Evolutionary conservation across 345 rosid genomes (phyloP).

Genomic region (Mallotus nudiflorus): DNA sequence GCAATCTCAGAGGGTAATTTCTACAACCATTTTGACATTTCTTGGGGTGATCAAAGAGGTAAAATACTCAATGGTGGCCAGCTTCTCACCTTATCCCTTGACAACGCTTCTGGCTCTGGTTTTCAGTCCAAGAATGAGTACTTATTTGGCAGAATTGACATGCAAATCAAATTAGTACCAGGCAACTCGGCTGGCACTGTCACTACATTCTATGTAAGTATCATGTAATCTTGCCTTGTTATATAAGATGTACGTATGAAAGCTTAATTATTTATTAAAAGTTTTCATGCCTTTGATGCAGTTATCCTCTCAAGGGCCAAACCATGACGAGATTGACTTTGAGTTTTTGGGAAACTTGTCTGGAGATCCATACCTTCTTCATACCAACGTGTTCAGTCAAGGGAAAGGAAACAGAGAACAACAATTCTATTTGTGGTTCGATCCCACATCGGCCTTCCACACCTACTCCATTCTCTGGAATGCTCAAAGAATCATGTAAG

Average conservation of each 20-base stretch:
- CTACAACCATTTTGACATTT: constrained; percentile 49
- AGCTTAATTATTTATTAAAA: no score
- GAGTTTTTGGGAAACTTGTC: constrained; percentile 74
- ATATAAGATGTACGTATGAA: no score
- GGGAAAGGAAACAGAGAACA: constrained; percentile 75
- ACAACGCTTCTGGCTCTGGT: constrained; percentile 66
- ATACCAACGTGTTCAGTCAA: constrained; percentile 62
- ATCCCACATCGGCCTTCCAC: constrained; percentile 66
- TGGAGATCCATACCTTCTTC: constrained; percentile 65
- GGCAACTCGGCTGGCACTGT: constrained; percentile 90
- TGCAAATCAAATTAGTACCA: constrained; percentile 67
- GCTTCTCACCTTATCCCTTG: constrained; percentile 56
- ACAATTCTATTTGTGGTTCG: constrained; percentile 73
- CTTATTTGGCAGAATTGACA: constrained; percentile 58
- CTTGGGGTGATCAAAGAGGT: constrained; percentile 59
- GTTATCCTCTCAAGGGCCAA: constrained; percentile 55
- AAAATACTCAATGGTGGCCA: constrained; percentile 46
- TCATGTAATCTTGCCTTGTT: no score
- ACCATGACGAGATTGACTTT: constrained; percentile 71
- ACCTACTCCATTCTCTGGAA: constrained; percentile 74
- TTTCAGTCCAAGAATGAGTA: constrained; percentile 61
- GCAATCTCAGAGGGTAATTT: constrained; percentile 35
- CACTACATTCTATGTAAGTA: constrained; percentile 63
- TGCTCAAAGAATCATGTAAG: constrained; percentile 55
- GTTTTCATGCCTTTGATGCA: constrained; percentile 11